Percentiles rank a stretch among this genome's conserved stretches.
Conservation (phyloP, 2,329 filamentous ascomycete species). For the Capronia coronata region DNA sequence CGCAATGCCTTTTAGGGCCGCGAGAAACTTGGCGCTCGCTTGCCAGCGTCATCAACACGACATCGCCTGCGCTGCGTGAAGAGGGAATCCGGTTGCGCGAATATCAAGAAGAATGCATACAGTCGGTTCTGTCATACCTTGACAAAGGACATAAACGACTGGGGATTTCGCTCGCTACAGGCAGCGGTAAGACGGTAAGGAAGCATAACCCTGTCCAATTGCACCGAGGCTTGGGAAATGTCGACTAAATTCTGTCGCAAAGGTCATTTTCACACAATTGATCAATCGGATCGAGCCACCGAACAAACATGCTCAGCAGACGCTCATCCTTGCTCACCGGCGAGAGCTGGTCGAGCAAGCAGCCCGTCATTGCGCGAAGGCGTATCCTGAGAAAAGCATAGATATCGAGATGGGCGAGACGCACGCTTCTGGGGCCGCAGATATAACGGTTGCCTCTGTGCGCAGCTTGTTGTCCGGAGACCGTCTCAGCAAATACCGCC, state of each 20-base stretch:
- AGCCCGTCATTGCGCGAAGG: conserved; percentile 69
- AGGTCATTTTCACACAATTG: conserved; percentile 94
- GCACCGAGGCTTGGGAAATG: too few species aligned
- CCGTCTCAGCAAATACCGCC: conserved; percentile 76
- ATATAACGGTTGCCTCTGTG: conserved; percentile 90
- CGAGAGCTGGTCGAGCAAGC: conserved; percentile 93
- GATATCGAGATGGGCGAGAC: conserved; percentile 86
- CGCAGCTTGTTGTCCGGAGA: conserved; percentile 72
- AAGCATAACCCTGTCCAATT: not conserved
- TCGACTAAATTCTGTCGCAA: conserved; percentile 5
- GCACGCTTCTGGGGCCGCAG: conserved; percentile 70
- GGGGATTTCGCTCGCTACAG: conserved; percentile 79
- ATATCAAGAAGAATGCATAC: conserved; percentile 89
- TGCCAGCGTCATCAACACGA: conserved; percentile 16
- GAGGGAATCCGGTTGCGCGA: conserved; percentile 59
- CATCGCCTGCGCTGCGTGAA: conserved; percentile 24
- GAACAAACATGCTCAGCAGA: conserved; percentile 58
- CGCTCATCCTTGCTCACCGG: conserved; percentile 85
- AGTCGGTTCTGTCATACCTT: conserved; percentile 66
- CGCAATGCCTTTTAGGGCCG: conserved; percentile 6
- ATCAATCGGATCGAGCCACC: conserved; percentile 66
- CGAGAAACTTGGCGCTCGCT: conserved; percentile 28
- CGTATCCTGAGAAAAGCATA: conserved; percentile 73
- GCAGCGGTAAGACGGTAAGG: conserved; percentile 76
- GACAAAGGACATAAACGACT: conserved; percentile 67